Evolutionary conservation across 805 yeast genomes (phyloP).

Genomic region (Yarrowia hollandica): DNA sequence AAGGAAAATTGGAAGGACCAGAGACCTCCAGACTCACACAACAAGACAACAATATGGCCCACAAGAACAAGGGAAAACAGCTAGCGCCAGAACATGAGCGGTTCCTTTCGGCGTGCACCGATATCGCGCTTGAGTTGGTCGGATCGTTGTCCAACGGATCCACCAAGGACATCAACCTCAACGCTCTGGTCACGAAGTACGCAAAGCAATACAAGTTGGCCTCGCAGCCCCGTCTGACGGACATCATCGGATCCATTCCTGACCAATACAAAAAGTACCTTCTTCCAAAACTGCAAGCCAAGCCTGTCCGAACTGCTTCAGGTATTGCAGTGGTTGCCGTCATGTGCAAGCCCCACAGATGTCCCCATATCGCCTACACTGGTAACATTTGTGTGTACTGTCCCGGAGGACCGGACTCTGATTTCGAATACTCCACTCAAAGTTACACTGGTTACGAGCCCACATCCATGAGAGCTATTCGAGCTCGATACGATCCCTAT

Average conservation of each 20-base stretch:
- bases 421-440: constrained; percentile 96
- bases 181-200: constrained; percentile 79
- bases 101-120: constrained; percentile 89
- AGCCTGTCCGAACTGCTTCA: constrained; percentile 96
- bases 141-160: constrained; percentile 60
- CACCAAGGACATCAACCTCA: constrained; percentile 78
- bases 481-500: constrained; percentile 97
- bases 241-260: constrained; percentile 91
- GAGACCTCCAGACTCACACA: neutral
- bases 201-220: constrained; percentile 90
- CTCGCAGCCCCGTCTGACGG: constrained; percentile 92
- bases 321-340: constrained; percentile 99
- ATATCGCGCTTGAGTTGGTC: constrained; percentile 82
- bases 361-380: constrained; percentile 98
- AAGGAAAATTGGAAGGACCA: neutral
- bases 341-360: constrained; percentile 98
- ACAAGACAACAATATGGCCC: constrained; percentile 32
- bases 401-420: constrained; percentile 99
- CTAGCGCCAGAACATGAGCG: constrained; percentile 90
- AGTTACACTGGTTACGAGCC: constrained; percentile 99
- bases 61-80: constrained; percentile 52
- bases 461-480: constrained; percentile 97
- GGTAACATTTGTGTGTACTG: constrained; percentile 97
- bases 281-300: constrained; percentile 93
- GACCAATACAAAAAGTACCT: constrained; percentile 91